These are phyloP conservation scores for Stagonosporopsis cucurbitacearum DNA, from an alignment of 2,329 filamentous ascomycete species.

Conservation along the genomic window DNA sequence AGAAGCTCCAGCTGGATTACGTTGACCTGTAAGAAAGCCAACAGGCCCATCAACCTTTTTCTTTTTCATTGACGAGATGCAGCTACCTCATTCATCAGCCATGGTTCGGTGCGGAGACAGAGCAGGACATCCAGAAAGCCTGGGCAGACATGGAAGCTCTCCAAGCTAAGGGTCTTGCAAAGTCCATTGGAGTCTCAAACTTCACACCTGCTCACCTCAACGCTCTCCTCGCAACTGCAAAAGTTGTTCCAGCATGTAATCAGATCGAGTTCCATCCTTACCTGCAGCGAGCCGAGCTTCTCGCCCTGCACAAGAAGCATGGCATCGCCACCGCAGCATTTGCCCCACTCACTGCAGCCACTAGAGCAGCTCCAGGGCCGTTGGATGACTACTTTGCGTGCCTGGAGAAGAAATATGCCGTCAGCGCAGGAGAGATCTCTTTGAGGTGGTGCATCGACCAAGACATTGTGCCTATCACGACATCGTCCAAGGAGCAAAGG, in stretches of 20 bases:
- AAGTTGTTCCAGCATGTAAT: constrained; percentile 66
- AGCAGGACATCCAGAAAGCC: constrained; percentile 61
- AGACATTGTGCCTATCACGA: constrained; percentile 65
- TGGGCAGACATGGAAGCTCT: constrained; percentile 68
- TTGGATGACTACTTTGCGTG: constrained; percentile 59
- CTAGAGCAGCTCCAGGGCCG: constrained; percentile 62
- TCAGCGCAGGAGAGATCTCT: constrained; percentile 62
- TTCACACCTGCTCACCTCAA: constrained; percentile 63
- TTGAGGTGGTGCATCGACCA: constrained; percentile 68
- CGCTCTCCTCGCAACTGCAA: constrained; percentile 60
- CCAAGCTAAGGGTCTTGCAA: constrained; percentile 62
- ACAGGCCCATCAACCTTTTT: background rate
- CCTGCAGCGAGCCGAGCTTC: constrained; percentile 65
- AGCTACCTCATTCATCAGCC: constrained; percentile 69
- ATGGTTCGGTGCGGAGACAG: constrained; percentile 60
- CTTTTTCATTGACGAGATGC: constrained; percentile 1
- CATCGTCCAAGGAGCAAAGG: constrained; percentile 65
- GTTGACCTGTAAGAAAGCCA: constrained; percentile 63
- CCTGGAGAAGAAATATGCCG: constrained; percentile 67
- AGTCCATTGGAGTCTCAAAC: constrained; percentile 68
- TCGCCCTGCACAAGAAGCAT: constrained; percentile 60
- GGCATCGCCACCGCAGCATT: constrained; percentile 58
- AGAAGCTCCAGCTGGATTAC: constrained; percentile 66
- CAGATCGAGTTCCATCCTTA: constrained; percentile 75
- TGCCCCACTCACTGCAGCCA: constrained; percentile 58